Conservation (phyloP, 306 rosid species). For the Corylus avellana region DNA sequence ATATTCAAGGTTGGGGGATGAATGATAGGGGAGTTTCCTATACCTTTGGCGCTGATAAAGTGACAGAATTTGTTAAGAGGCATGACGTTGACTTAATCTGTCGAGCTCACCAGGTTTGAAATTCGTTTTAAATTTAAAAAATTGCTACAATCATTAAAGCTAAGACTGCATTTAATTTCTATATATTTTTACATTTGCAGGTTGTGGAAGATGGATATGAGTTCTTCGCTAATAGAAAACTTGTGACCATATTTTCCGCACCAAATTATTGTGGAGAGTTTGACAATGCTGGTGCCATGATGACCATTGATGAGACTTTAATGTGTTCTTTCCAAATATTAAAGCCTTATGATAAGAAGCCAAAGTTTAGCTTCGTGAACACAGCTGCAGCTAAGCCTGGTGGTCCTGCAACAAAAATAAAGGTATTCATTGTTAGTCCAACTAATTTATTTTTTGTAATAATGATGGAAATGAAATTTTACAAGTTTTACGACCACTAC, state of each 20-base stretch:
- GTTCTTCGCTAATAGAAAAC: slow-evolving; percentile 74
- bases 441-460: slow-evolving; percentile 1
- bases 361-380: slow-evolving; percentile 56
- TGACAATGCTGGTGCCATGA: slow-evolving; percentile 91
- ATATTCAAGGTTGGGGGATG: slow-evolving; percentile 68
- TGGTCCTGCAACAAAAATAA: slow-evolving; percentile 38
- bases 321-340: slow-evolving; percentile 80
- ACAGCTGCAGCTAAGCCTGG: slow-evolving; percentile 34
- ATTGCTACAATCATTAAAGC: background rate
- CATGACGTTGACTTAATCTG: slow-evolving; percentile 78
- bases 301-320: slow-evolving; percentile 72
- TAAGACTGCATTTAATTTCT: slow-evolving; percentile 14
- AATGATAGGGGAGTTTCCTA: slow-evolving; percentile 86
- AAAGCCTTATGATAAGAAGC: slow-evolving; percentile 65
- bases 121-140: slow-evolving; percentile 5
- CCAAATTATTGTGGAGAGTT: slow-evolving; percentile 95
- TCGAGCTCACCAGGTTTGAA: slow-evolving; percentile 84
- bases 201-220: slow-evolving; percentile 95
- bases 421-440: slow-evolving; percentile 43
- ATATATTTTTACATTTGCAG: slow-evolving; percentile 39
- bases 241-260: slow-evolving; percentile 86
- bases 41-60: slow-evolving; percentile 75
- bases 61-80: slow-evolving; percentile 58
- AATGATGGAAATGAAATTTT: background rate
- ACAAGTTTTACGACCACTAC: background rate